Evolutionary conservation across 371 early-diverging fungal genomes (phyloP).

Genomic region (Fennellomyces sp.): DNA sequence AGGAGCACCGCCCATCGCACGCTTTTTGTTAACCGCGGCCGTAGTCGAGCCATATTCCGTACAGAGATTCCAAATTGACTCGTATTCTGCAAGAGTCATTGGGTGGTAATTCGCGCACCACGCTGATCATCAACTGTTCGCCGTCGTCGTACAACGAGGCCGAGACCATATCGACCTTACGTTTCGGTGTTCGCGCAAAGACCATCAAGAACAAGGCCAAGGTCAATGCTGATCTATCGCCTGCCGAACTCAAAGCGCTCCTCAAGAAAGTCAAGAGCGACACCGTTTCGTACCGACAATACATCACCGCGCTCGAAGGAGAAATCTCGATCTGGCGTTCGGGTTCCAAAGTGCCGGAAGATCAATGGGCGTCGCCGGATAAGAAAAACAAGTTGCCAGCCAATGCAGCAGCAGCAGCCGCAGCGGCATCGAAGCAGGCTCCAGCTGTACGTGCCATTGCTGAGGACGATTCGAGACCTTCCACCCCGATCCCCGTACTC

Average conservation of each 20-base stretch:
- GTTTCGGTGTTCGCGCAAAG: slow-evolving; percentile 85
- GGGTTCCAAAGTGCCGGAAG: slow-evolving; percentile 73
- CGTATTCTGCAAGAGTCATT: slow-evolving; percentile 86
- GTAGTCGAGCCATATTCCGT: slow-evolving; percentile 74
- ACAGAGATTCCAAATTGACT: slow-evolving; percentile 93
- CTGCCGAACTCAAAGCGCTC: slow-evolving; percentile 88
- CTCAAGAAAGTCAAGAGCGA: slow-evolving; percentile 87
- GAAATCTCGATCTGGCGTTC: slow-evolving; percentile 89
- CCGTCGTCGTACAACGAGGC: slow-evolving; percentile 71
- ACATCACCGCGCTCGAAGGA: slow-evolving; percentile 79
- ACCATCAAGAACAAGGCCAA: slow-evolving; percentile 92
- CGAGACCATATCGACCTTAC: slow-evolving; percentile 85
- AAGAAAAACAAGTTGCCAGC: slow-evolving; percentile 22
- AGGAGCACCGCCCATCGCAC: background rate
- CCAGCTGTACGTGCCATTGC: slow-evolving; percentile 48
- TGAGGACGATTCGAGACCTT: slow-evolving; percentile 51
- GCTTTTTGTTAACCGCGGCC: background rate
- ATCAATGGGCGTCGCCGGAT: slow-evolving; percentile 74
- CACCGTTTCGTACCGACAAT: slow-evolving; percentile 73
- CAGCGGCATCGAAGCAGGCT: slow-evolving; percentile 25
- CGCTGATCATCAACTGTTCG: slow-evolving; percentile 83
- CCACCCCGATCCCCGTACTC: slow-evolving; percentile 75
- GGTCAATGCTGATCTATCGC: slow-evolving; percentile 91
- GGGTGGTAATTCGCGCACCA: slow-evolving; percentile 79
- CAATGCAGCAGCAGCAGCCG: too few species aligned